Evolutionary conservation across 2,329 filamentous ascomycete genomes (phyloP), one percentile per base, ranked within the genome.

Genomic region (Davidsoniella neocaledoniae): DNA sequence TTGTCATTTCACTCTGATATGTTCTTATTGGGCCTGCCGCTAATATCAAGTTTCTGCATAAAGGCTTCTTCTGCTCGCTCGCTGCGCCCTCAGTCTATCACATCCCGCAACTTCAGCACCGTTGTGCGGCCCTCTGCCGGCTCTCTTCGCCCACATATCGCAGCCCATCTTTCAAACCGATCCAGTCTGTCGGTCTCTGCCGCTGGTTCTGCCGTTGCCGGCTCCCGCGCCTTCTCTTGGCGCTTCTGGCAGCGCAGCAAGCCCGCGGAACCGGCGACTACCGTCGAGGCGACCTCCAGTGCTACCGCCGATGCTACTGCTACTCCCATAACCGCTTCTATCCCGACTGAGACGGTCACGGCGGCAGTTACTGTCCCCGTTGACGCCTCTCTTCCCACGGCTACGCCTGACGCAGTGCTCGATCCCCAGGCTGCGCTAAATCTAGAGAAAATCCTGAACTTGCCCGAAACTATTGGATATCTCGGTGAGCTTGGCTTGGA

Each of bases 401-500:
- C 59, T 43, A 43, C 57, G 43, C 40, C 55, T 41, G 41, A 47
- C 41, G 44, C 53, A 52, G 46, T 44, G 49, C 36, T 52, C 49
- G 48, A 48, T 21, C 53, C 57, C 41, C 54, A 36, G 29, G 29
- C 43, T 12, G 49, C 43, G 43, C 43, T 53, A 56, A 46, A 64
- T 56, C 57, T 66, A 50, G 55, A 59, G 46, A 56, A 60, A 38
- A 60, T 65, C 46, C 56, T 78, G 53, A 66, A 73, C 54, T 75
- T 86, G 55, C 77, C 83, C 36, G 83, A 90, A 59, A 71, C 77
- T 46, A 76, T 94, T 52, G 91, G 91, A 54, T 95, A 88, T 60
- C 69, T 98, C 52, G 77, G 84, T 57, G 73, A 77, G 5, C 70
- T 96, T 9, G 91, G 91, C 3, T 68, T 98, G 19, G 85, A 96